These are phyloP conservation scores for Gossypium herbaceum DNA, from an alignment of 345 rosid genomes.

Conservation along the genomic window DNA sequence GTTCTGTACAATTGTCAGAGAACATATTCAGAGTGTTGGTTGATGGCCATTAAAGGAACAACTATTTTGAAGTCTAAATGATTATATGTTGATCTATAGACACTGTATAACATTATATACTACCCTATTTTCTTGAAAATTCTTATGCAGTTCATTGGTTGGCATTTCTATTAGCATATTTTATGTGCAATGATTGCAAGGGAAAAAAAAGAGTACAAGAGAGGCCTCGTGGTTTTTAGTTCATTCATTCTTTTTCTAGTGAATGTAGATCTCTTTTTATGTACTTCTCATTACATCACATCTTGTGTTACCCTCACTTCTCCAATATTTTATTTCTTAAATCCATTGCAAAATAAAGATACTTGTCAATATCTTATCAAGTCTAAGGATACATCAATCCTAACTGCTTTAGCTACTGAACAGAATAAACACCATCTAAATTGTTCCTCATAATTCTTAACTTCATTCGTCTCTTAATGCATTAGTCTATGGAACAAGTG, in stretches of 20 bases:
- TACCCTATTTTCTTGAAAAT: not conserved
- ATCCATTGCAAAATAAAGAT: slow-evolving; percentile 4
- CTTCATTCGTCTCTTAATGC: not conserved
- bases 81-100: not conserved
- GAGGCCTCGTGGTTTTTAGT: not conserved
- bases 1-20: not conserved
- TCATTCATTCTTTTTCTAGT: not conserved
- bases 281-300: not conserved
- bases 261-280: not conserved
- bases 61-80: not conserved
- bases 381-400: slow-evolving; percentile 63
- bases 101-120: not conserved
- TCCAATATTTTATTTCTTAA: not conserved
- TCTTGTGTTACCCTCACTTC: not conserved
- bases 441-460: not conserved
- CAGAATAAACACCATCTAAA: not conserved
- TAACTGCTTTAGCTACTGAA: slow-evolving; percentile 14
- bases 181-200: not conserved
- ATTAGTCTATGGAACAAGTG: not conserved
- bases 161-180: not conserved
- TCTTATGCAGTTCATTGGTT: not conserved
- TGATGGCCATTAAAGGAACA: not conserved
- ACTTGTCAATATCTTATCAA: slow-evolving; percentile 30
- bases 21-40: not conserved
- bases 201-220: not conserved